Conservation (phyloP, 371 early-diverging fungal species). For the Rhizopus delemar region DNA sequence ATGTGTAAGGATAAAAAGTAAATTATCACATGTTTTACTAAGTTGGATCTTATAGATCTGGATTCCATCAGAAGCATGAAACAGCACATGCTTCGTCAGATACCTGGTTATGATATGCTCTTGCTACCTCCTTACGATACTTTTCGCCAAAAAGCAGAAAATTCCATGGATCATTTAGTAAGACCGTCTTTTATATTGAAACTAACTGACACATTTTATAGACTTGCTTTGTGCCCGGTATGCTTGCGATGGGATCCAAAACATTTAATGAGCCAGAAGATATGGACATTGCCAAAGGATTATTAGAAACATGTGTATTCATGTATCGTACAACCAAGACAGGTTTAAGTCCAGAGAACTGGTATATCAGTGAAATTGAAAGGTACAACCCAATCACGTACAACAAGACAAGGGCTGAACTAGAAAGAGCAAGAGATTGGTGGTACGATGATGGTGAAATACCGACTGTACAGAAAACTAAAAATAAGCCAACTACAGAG, state of each 20-base stretch:
- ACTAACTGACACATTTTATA: slow-evolving; percentile 6
- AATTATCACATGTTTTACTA: too few relatives aligned
- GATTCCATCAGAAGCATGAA: slow-evolving; percentile 51
- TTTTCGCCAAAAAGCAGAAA: slow-evolving; percentile 11
- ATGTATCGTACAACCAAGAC: slow-evolving; percentile 54
- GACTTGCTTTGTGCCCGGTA: slow-evolving; percentile 70
- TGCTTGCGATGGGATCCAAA: slow-evolving; percentile 61
- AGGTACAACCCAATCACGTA: slow-evolving; percentile 37
- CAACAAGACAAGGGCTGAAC: slow-evolving; percentile 21
- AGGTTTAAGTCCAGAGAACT: slow-evolving; percentile 60
- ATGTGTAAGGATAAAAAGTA: slow-evolving; percentile 51
- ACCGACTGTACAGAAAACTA: not conserved
- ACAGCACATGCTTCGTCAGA: slow-evolving; percentile 50
- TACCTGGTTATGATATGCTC: slow-evolving; percentile 47
- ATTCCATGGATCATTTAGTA: slow-evolving; percentile 61
- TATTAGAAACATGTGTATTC: slow-evolving; percentile 61
- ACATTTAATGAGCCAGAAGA: slow-evolving; percentile 49
- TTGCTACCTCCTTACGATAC: slow-evolving; percentile 48
- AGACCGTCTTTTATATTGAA: not conserved
- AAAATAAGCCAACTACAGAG: not conserved
- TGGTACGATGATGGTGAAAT: slow-evolving; percentile 27
- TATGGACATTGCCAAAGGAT: slow-evolving; percentile 40
- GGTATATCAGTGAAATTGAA: slow-evolving; percentile 26
- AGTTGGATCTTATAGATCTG: slow-evolving; percentile 32
- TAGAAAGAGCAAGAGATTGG: slow-evolving; percentile 29